Base-by-base conservation (phyloP, 306 rosid genomes). In the Senna siamea region DNA sequence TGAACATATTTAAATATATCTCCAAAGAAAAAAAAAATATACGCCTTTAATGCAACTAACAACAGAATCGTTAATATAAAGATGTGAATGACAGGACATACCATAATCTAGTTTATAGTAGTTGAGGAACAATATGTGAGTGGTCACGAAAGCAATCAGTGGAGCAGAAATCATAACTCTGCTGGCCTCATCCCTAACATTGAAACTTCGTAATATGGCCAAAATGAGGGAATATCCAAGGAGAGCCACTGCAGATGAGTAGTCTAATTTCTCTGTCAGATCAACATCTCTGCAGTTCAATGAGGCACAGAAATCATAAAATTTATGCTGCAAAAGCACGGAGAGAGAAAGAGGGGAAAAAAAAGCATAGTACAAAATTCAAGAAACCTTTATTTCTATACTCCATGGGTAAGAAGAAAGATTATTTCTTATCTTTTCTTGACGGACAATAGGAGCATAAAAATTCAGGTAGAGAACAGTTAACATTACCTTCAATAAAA, bases 101-200 rank as follows among this genome's bases (percentile, higher is more conserved):
- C 97, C 96, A 56, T 86, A 80, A 74, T 89, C 96, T 20, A 92
- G 78, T 50, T 82, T 87, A 63, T 76, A 92, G 64, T 69, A 38
- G 91, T 89, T 89, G 83, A 89, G 85, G 79, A 80, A 92, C 78
- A 88, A 34, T 67, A 92, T 82, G 69, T 92, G 96, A 20, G 92
- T 90, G 75, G 82, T 78, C 14, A 86, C 77, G 50, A 92, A 90
- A 43, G 96, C 87, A 62, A 87, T 78, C 76, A 90, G 78, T 5
- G 96, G 98, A 65, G 98, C 96, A 20, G 87, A 61, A 80, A 88
- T 79, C 96, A 89, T 90, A 55, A 88, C 89, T 87, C 94, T 83
- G 63, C 81, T 68, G 60, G 96, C 98, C 72, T 90, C 94, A 55
- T 79, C 63, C 82, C 82, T 90, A 70, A 90, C 65, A 47, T 84